These are phyloP conservation scores for Besnoitia besnoiti DNA, from an alignment of 169 alveolate genomes.

Conservation along the genomic window DNA sequence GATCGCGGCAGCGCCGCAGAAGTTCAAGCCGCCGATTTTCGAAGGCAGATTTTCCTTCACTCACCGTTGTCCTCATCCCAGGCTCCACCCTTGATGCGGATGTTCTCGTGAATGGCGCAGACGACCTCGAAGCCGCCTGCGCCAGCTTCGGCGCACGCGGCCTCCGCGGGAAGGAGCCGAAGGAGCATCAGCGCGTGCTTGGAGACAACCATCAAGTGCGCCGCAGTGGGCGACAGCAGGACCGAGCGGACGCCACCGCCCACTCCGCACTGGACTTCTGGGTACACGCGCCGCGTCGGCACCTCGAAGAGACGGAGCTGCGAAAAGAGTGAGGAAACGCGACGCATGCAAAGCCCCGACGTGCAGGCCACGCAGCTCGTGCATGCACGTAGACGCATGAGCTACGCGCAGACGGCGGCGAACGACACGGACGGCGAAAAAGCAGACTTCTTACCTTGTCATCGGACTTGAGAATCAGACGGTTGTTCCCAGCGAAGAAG, in stretches of 20 bases:
- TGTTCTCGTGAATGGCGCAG: slow-evolving; percentile 77
- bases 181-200: slow-evolving; percentile 68
- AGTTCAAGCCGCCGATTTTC: too few species aligned
- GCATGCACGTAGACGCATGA: too few species aligned
- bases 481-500: slow-evolving; percentile 74
- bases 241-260: slow-evolving; percentile 71
- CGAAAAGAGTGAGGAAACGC: neutral
- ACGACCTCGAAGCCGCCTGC: slow-evolving; percentile 68
- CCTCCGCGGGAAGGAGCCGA: slow-evolving; percentile 12
- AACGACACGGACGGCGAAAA: too few species aligned
- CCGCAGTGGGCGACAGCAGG: slow-evolving; percentile 73
- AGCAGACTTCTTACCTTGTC: slow-evolving; percentile 51
- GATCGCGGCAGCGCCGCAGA: too few species aligned
- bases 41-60: neutral
- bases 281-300: slow-evolving; percentile 60
- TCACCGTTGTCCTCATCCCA: slow-evolving; percentile 78
- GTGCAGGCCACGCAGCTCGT: too few species aligned
- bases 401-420: too few species aligned
- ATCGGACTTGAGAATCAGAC: slow-evolving; percentile 71
- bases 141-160: slow-evolving; percentile 1
- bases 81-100: slow-evolving; percentile 79
- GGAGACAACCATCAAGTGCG: slow-evolving; percentile 73
- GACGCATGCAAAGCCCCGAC: neutral
- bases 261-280: slow-evolving; percentile 35
- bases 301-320: slow-evolving; percentile 62